Evolutionary conservation across 352 stramenopile species (phyloP).

Genomic region (Globisporangium paddicum): DNA sequence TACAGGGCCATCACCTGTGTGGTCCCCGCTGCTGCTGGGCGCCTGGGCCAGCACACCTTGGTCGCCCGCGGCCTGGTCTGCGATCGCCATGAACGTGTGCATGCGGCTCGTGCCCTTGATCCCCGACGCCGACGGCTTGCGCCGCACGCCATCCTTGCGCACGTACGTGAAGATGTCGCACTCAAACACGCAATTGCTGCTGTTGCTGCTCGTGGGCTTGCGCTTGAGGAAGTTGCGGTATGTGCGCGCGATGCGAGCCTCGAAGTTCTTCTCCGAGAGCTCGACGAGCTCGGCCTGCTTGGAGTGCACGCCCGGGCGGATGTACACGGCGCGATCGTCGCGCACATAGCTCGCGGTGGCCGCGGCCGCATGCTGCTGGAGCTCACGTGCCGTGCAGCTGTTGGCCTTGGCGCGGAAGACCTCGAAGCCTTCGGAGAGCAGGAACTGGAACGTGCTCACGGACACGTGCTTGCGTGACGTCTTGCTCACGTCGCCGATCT

Average conservation of each 20-base stretch:
- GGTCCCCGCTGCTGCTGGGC: no score
- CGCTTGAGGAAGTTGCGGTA: constrained; percentile 81
- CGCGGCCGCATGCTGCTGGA: constrained; percentile 24
- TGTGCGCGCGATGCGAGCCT: constrained; percentile 57
- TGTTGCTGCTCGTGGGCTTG: constrained; percentile 21
- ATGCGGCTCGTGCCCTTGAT: constrained; percentile 8
- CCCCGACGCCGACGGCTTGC: not conserved
- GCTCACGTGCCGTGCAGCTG: constrained; percentile 41
- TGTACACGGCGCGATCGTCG: constrained; percentile 69
- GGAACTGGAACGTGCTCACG: constrained; percentile 56
- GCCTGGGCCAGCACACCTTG: not conserved
- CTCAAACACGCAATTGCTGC: constrained; percentile 27
- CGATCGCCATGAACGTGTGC: constrained; percentile 6
- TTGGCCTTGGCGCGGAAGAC: constrained; percentile 71
- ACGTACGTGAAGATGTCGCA: constrained; percentile 77
- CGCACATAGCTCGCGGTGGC: constrained; percentile 41
- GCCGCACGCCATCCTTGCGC: constrained; percentile 34
- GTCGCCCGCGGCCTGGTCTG: not conserved
- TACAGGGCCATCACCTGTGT: no score
- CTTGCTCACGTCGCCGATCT: constrained; percentile 64
- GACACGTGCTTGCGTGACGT: constrained; percentile 71
- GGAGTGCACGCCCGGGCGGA: constrained; percentile 65
- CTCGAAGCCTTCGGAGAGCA: constrained; percentile 67
- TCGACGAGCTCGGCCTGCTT: constrained; percentile 80
- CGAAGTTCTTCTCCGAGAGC: constrained; percentile 61